Evolutionary conservation across 2,329 filamentous ascomycete species (phyloP).

Genomic region (Trichoderma koningiopsis): DNA sequence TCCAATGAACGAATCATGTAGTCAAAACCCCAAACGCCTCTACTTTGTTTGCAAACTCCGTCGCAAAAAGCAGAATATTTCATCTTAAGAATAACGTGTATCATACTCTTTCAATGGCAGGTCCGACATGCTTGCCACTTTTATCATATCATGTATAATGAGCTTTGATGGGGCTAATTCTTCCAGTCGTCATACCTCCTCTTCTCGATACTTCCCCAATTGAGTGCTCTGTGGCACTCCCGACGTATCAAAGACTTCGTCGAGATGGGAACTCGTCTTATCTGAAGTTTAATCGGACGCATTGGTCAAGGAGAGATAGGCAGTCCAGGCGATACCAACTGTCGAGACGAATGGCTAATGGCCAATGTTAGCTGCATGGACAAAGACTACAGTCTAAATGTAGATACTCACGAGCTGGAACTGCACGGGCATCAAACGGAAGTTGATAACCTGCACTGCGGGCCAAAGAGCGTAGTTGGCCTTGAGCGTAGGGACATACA

Average conservation of each 20-base stretch:
- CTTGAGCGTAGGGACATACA: conserved; percentile 92
- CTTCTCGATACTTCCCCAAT: not conserved
- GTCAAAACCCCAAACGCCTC: conserved; percentile 11
- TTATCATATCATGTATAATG: not conserved
- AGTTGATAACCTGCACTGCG: conserved; percentile 94
- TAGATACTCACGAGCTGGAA: conserved; percentile 81
- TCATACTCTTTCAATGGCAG: not conserved
- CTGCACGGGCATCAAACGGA: conserved; percentile 89
- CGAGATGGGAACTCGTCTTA: not conserved
- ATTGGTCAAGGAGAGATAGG: conserved; percentile 91
- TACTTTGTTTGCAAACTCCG: not conserved
- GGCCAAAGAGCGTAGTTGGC: conserved; percentile 97
- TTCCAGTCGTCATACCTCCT: too few relatives aligned
- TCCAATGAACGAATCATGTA: not conserved
- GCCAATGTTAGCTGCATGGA: conserved; percentile 21
- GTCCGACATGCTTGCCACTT: not conserved
- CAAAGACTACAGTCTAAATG: not conserved
- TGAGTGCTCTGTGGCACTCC: not conserved
- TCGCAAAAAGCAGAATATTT: not conserved
- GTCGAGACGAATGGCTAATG: conserved; percentile 89
- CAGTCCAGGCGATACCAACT: conserved; percentile 95
- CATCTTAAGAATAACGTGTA: not conserved
- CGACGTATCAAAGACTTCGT: not conserved
- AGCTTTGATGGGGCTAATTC: not conserved
- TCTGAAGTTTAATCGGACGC: conserved; percentile 67